phyloP scores from a whole-genome alignment of 495 filamentous ascomycete species.

The Echria macrotheca region DNA sequence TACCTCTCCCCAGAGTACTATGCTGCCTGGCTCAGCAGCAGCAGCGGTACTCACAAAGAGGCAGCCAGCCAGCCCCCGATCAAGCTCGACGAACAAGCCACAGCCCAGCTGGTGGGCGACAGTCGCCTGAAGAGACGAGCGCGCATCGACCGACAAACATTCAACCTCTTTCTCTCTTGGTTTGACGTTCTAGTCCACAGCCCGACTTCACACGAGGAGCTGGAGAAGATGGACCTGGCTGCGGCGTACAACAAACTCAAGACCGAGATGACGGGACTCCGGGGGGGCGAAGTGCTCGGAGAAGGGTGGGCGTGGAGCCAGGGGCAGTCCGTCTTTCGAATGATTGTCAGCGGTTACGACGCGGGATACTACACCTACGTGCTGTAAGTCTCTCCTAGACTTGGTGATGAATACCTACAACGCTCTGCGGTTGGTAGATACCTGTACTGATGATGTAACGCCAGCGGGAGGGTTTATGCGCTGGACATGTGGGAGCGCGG shows the following conservation, averaged over 20 bases:
- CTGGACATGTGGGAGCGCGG: not conserved
- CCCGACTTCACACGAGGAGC: not conserved
- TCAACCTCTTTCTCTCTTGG: not conserved
- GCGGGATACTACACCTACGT: not conserved
- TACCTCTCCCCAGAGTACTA: not conserved
- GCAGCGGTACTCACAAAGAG: too few species aligned
- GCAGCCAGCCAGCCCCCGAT: not conserved
- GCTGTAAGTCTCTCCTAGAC: not conserved
- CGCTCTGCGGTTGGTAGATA: not conserved
- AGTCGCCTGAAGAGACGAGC: not conserved
- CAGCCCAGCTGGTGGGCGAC: not conserved
- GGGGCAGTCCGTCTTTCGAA: constrained; percentile 1
- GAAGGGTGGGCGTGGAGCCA: not conserved
- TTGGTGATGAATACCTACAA: not conserved
- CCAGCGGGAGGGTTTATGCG: constrained; percentile 1
- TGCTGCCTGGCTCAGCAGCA: not conserved
- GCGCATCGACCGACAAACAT: not conserved
- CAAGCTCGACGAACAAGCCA: not conserved
- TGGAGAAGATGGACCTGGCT: not conserved
- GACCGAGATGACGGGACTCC: not conserved
- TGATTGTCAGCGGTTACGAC: not conserved
- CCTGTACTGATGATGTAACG: too few species aligned
- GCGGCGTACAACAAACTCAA: not conserved
- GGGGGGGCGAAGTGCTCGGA: not conserved
- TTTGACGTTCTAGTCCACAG: not conserved